phyloP scores from a whole-genome alignment of 345 rosid species.

The Corymbia maculata region DNA sequence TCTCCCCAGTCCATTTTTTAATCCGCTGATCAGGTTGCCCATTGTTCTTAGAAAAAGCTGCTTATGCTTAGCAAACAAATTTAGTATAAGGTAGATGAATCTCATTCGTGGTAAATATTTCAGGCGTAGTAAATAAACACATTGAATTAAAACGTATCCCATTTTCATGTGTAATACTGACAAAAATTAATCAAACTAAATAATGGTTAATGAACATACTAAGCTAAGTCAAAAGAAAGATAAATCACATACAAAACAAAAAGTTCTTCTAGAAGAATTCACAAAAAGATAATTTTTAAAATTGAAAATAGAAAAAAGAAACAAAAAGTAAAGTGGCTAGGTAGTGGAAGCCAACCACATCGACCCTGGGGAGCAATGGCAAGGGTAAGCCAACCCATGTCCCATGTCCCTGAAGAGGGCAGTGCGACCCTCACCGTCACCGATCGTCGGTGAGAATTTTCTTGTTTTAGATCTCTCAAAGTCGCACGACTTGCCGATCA shows the following conservation, averaged over 20 bases:
- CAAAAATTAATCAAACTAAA: background rate
- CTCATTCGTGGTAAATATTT: background rate
- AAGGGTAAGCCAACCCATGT: background rate
- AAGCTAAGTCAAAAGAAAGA: background rate
- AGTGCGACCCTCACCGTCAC: background rate
- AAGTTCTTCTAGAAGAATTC: too few relatives aligned
- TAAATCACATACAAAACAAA: too few relatives aligned
- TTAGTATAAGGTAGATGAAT: background rate
- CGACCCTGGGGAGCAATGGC: background rate
- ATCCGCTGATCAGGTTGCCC: background rate
- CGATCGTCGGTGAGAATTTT: background rate
- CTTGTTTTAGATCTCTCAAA: background rate
- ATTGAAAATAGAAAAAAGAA: background rate
- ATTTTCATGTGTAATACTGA: background rate
- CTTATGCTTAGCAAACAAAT: background rate
- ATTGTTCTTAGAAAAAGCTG: background rate
- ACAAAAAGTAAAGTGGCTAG: background rate
- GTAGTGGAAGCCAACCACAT: background rate
- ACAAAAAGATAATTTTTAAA: background rate
- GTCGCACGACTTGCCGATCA: background rate
- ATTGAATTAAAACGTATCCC: background rate
- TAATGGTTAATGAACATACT: background rate
- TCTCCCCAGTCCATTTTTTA: background rate
- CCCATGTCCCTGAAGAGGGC: background rate
- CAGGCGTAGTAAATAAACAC: background rate